Percentiles rank a stretch among this genome's conserved stretches.
Evolutionary conservation across 305 asterid species (phyloP).

Genomic region (Ruellia speciosa): DNA sequence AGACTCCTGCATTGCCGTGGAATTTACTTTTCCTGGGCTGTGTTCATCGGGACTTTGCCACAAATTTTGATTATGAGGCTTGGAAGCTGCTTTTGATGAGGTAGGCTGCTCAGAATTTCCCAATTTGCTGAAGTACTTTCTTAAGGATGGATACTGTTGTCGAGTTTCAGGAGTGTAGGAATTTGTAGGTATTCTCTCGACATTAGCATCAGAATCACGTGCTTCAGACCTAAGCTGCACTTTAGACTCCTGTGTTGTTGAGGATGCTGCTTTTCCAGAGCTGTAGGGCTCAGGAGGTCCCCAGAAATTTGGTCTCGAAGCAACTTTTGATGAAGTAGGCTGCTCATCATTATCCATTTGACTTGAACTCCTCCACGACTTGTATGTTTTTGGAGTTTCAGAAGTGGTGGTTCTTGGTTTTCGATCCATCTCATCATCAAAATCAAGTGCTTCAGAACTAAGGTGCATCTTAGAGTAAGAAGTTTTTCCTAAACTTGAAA

Average conservation of each 20-base stretch:
- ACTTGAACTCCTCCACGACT: slow-evolving; percentile 16
- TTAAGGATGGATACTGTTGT: slow-evolving; percentile 24
- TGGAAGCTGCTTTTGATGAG: not conserved
- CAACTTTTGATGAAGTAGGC: not conserved
- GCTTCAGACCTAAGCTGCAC: slow-evolving; percentile 5
- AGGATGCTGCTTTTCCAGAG: slow-evolving; percentile 12
- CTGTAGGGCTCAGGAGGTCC: slow-evolving; percentile 25
- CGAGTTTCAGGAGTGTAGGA: slow-evolving; percentile 22
- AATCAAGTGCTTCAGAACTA: slow-evolving; percentile 23
- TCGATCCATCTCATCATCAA: slow-evolving; percentile 28
- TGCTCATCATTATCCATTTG: too few relatives aligned
- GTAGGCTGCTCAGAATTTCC: slow-evolving; percentile 29
- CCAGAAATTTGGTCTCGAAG: slow-evolving; percentile 28
- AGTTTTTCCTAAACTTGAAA: slow-evolving; percentile 24
- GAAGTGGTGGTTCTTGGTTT: slow-evolving; percentile 21
- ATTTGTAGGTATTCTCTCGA: slow-evolving; percentile 23
- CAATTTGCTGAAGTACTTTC: slow-evolving; percentile 23
- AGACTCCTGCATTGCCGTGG: slow-evolving; percentile 19
- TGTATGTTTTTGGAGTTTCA: slow-evolving; percentile 22
- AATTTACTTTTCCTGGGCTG: not conserved
- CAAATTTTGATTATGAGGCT: slow-evolving; percentile 13
- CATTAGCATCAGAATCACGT: slow-evolving; percentile 17
- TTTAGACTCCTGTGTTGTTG: slow-evolving; percentile 17
- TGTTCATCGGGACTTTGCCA: slow-evolving; percentile 15
- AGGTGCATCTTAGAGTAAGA: slow-evolving; percentile 25